Evolutionary conservation across 202 grass and related monocot species (phyloP), one percentile per base, ranked within the genome.

Genomic region (Setaria viridis): DNA sequence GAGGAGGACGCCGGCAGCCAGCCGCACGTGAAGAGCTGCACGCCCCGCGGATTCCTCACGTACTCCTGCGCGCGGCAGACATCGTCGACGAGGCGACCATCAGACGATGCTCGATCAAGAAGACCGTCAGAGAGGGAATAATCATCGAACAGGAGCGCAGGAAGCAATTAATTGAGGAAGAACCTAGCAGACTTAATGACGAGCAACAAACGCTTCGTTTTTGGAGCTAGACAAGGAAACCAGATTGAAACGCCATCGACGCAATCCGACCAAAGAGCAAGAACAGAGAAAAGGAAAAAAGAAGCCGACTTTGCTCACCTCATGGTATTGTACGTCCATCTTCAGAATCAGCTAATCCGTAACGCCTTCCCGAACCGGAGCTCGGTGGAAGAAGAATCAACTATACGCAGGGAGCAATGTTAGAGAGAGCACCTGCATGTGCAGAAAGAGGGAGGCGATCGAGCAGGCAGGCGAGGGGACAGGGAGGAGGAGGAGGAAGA

Each of bases 1-100:
- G 93, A 80, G 58, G 90, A 75, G 32, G 90, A 85, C 32, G 78
- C 10, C 11, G 93, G 96, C 41, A 94, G 30, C 96, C 96, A 99
- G 67, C 84, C 86, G 83, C 93, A 99, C 0, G 96, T 99, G 86
- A 95, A 95, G 54, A 99, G 93, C 77, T 85, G 88, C 54, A 91
- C 72, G 6, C 96, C 96, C 83, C 96, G 89, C 7, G 86, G 64
- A 74, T 87, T 99, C 85, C 8, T 84, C 69, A 99, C 92, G 59
- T 85, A 99, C 58, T 94, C 96, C 96, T 99, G 83, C 43, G 43
- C 43, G 43, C n/a, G 47, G 6, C 25, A 33, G 29, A 7, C 54
- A 29, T 66, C 29, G 5, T 35, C 32, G 62, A 35, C 25, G 25
- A 14, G n/a, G 12, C 4, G 13, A 29, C 5, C 11, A 15, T 34